Conservation (phyloP, 1,284 basidiomycete genomes). For the Pyrrhoderma noxium region DNA sequence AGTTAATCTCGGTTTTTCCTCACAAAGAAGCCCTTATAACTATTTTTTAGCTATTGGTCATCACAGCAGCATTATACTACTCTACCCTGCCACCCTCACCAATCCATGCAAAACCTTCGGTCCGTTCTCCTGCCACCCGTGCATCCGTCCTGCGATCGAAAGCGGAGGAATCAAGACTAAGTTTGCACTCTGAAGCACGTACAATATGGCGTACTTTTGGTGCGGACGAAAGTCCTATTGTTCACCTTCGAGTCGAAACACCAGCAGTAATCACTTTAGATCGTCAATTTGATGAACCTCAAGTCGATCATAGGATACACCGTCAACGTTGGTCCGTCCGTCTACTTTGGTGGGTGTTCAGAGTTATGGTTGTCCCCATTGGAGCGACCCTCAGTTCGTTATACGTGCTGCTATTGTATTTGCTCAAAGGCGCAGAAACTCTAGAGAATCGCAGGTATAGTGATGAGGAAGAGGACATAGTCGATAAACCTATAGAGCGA, state of each 20-base stretch:
- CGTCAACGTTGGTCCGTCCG: slow-evolving; percentile 36
- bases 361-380: slow-evolving; percentile 84
- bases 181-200: slow-evolving; percentile 42
- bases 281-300: not conserved
- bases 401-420: slow-evolving; percentile 78
- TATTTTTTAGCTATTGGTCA: slow-evolving; percentile 54
- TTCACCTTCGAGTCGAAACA: slow-evolving; percentile 78
- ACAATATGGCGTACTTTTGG: slow-evolving; percentile 80
- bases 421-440: slow-evolving; percentile 87
- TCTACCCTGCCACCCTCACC: slow-evolving; percentile 47
- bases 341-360: slow-evolving; percentile 65
- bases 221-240: slow-evolving; percentile 55
- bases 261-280: slow-evolving; percentile 61
- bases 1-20: slow-evolving; percentile 22
- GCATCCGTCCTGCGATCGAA: slow-evolving; percentile 31
- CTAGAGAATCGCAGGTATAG: slow-evolving; percentile 68
- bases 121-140: slow-evolving; percentile 20
- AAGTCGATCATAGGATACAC: slow-evolving; percentile 39
- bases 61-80: slow-evolving; percentile 66
- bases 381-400: slow-evolving; percentile 67
- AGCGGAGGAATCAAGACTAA: slow-evolving; percentile 24
- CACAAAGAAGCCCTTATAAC: too few species aligned
- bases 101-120: slow-evolving; percentile 29
- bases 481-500: slow-evolving; percentile 36
- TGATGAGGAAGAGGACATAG: slow-evolving; percentile 30